A percentile compares a stretch with the other conserved stretches of the same genome.
These are phyloP conservation scores for Penicillium ochrochloron DNA, from an alignment of 495 filamentous ascomycete genomes.

Conservation along the genomic window DNA sequence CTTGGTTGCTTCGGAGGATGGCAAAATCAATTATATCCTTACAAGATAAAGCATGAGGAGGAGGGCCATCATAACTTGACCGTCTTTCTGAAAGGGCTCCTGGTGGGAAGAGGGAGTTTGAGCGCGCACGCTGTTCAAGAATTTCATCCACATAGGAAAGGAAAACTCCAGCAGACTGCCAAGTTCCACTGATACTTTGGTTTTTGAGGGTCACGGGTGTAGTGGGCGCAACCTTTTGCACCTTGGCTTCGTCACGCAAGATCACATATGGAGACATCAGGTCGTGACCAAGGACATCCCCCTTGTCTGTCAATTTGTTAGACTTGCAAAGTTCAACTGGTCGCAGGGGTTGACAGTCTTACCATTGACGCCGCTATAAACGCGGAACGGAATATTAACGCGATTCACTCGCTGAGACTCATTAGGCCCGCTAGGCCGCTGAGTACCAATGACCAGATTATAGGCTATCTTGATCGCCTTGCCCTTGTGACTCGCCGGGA, in stretches of 20 bases:
- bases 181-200: constrained; percentile 46
- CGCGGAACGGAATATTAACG: constrained; percentile 94
- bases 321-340: constrained; percentile 25
- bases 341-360: constrained; percentile 22
- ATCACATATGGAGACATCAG: constrained; percentile 93
- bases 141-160: constrained; percentile 79
- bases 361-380: constrained; percentile 86
- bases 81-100: constrained; percentile 67
- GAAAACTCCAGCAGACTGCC: constrained; percentile 63
- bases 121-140: constrained; percentile 61
- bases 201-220: constrained; percentile 32
- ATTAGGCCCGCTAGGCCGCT: constrained; percentile 74
- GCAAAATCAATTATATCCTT: constrained; percentile 92
- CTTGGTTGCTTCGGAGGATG: constrained; percentile 76
- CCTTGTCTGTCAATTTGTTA: constrained; percentile 51
- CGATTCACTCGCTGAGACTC: constrained; percentile 83
- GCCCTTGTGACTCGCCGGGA: constrained; percentile 89
- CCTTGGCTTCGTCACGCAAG: constrained; percentile 78
- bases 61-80: constrained; percentile 49
- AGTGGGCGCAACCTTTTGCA: constrained; percentile 38
- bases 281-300: constrained; percentile 78
- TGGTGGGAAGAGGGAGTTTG: constrained; percentile 61
- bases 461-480: constrained; percentile 95
- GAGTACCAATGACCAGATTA: constrained; percentile 89
- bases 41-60: constrained; percentile 51